Evolutionary conservation across 768 basidiomycete genomes (phyloP), one percentile per base, ranked within the genome.

Genomic region (Amanita brunnescens): DNA sequence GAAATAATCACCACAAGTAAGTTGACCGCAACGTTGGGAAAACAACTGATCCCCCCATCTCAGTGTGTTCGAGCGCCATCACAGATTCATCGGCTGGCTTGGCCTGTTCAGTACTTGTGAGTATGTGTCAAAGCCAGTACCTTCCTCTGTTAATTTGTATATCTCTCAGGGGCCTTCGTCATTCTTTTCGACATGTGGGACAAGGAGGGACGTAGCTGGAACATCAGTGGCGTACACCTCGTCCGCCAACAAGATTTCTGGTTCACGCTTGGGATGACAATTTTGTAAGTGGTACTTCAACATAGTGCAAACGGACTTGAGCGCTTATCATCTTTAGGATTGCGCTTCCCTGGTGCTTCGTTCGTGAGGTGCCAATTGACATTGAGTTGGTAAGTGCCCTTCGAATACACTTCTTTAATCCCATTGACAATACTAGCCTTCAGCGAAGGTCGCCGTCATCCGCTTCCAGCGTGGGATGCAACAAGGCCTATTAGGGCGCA

Each of bases 391-490:
- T 86, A 60, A 65, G 81, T 67, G 49, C 45, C 39, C 20, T 20
- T 54, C 30, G 26, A 20, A 5, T 34, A 9, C 14, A 37, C 12
- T n/a, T 34, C 29, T 39, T 5, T 38, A 2, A 35, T n/a, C 16
- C 2, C 39, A 44, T 30, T 40, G 52, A 42, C 55, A 38, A 39
- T 42, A 26, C 42, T 58, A 88, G 85, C 87, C 87, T 24, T 89
- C 87, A 13, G 73, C 81, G 14, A 89, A 88, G 62, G 87, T 86
- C 6, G 87, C 85, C 5, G 74, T 90, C 54, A 72, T 90, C 59
- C 83, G 85, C 29, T 88, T 90, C 67, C 72, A 80, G 64, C 80
- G 87, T 58, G 87, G 87, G 46, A 89, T 90, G 85, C 87, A 88
- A 61, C 87, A 89, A 62, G 86, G 87, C 51, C 72, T 90, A 24